Conservation (phyloP, 495 filamentous ascomycete genomes). For the Apiosordaria backusii region DNA sequence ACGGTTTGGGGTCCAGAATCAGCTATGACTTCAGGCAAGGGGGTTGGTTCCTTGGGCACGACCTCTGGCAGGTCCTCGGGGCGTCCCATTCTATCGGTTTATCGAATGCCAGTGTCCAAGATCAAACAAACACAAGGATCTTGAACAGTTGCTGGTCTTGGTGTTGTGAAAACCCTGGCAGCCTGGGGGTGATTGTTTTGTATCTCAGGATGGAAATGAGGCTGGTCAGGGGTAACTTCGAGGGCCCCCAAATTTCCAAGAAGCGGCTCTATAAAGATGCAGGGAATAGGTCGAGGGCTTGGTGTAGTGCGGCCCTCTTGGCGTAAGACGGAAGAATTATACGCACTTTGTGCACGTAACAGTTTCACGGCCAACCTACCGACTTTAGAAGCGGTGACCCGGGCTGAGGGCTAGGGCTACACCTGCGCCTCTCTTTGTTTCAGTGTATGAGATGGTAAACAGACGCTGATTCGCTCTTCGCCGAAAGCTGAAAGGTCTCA, state of each 20-base stretch:
- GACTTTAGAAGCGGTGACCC: conserved; percentile 3
- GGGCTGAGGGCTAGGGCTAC: neutral
- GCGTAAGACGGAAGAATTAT: conserved; percentile 1
- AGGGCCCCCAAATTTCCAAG: neutral
- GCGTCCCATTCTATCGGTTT: conserved; percentile 16
- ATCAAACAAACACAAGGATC: no score
- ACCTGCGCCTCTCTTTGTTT: neutral
- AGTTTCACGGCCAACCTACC: neutral
- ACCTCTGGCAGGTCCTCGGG: conserved; percentile 31
- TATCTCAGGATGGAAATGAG: neutral
- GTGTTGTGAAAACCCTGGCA: neutral
- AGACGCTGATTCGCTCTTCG: neutral
- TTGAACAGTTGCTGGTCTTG: neutral
- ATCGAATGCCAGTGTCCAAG: no score
- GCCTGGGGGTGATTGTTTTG: neutral
- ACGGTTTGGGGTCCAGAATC: conserved; percentile 10
- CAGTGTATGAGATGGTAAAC: neutral
- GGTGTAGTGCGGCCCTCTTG: no score
- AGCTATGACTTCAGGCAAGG: conserved; percentile 19
- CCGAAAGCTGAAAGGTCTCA: neutral
- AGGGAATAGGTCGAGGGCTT: no score
- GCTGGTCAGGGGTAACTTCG: neutral
- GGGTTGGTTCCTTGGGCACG: neutral
- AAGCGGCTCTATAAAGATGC: neutral
- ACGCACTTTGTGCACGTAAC: neutral